Evolutionary conservation across 768 basidiomycete genomes (phyloP), one percentile per base, ranked within the genome.

Genomic region (Rhodotorula kratochvilovae): DNA sequence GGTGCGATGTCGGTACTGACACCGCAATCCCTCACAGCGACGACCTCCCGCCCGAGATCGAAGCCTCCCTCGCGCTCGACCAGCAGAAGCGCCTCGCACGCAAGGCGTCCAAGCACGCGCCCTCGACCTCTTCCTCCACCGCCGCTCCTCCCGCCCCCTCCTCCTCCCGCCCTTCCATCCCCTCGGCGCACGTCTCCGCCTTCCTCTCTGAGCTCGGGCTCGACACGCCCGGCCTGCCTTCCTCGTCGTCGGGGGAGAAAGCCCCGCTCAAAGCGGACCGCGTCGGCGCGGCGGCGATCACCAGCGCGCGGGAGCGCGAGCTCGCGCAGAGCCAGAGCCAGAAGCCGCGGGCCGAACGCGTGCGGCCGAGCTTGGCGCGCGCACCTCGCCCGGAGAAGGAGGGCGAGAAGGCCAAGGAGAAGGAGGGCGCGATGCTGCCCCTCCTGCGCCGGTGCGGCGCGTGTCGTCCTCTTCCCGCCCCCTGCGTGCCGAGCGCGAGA

Each of bases 131-230:
- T 25, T 25, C 45, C 45, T 19, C 48, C 13, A 31, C 46, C 45
- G 16, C 33, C 45, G 31, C 21, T 6, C 25, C 45, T 19, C 5
- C 55, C 17, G 21, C 56, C 10, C 4, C 63, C 15, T 17, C 42
- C n/a, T 31, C 33, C 29, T 25, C 56, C 7, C 65, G 65, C 46
- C 56, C 65, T 6, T 66, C 65, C 13, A 57, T 57, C 3, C 65
- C 65, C 36, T 66, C 65, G 0, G 45, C 65, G 8, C 13, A 21
- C 29, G 63, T 70, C 42, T 51, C 63, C 21, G 42, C 45, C n/a
- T 70, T 70, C 58, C 63, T 70, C 51, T 51, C 58, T 33, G 63
- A 64, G 13, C 58, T 70, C 58, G 68, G 66, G 2, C 58, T 67
- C 59, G 59, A 67, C 27, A 67, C 66, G 23, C 60, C 66, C 5